phyloP scores from a whole-genome alignment of 345 rosid genomes.

The Angophora floribunda region DNA sequence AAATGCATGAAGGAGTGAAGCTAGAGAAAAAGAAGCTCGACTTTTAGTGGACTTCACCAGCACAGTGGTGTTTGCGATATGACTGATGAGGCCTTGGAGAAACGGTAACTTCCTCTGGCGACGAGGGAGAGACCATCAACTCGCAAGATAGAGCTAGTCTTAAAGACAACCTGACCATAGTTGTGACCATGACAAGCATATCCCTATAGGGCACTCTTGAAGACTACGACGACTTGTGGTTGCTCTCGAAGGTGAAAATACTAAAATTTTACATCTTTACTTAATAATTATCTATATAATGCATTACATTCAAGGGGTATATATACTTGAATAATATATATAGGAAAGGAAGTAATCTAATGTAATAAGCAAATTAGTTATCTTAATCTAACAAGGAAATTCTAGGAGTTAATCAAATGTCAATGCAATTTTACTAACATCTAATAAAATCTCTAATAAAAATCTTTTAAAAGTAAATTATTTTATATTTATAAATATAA shows the following conservation, averaged over 20 bases:
- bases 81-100: background rate
- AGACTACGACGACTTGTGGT: background rate
- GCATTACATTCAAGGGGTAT: background rate
- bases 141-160: background rate
- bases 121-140: background rate
- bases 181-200: background rate
- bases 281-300: background rate
- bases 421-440: background rate
- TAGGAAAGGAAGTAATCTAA: background rate
- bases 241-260: background rate
- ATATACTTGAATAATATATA: too few relatives aligned
- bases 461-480: background rate
- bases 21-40: background rate
- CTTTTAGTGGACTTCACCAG: background rate
- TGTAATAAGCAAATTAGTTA: background rate
- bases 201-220: background rate
- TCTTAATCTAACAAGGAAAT: background rate
- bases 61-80: accelerated
- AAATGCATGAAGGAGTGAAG: background rate
- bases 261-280: background rate
- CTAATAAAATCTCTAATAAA: too few relatives aligned
- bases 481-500: background rate
- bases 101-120: background rate
- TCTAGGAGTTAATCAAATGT: background rate
- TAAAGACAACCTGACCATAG: accelerated